phyloP scores from a whole-genome alignment of 441 rosid genomes.

The Flueggea neowawraea region DNA sequence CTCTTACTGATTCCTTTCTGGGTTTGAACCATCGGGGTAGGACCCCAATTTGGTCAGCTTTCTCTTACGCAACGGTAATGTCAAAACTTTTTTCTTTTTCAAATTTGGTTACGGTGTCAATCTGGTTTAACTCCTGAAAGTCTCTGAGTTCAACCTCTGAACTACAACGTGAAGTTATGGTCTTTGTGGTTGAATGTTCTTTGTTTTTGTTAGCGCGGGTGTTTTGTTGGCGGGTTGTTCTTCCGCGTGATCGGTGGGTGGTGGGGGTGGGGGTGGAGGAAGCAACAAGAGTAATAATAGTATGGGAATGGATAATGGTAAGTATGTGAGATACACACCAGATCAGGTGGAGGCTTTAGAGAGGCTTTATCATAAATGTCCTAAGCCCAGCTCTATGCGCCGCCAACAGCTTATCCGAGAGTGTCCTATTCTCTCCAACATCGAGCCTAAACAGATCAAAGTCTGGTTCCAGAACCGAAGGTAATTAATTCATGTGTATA shows the following conservation, averaged over 20 bases:
- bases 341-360: slow-evolving; percentile 99
- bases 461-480: slow-evolving; percentile 99
- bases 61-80: neutral
- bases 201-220: neutral
- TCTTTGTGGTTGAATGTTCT: neutral
- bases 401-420: slow-evolving; percentile 95
- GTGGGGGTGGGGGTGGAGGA: slow-evolving; percentile 8
- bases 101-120: too few relatives aligned
- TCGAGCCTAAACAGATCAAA: slow-evolving; percentile 97
- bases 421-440: slow-evolving; percentile 95
- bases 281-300: slow-evolving; percentile 12
- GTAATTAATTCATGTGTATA: slow-evolving; percentile 19
- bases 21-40: neutral
- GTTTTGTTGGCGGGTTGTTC: slow-evolving; percentile 59
- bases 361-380: slow-evolving; percentile 97
- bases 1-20: neutral
- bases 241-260: slow-evolving; percentile 40
- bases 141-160: neutral
- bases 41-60: neutral
- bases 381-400: slow-evolving; percentile 95
- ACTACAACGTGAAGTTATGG: neutral
- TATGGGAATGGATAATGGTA: slow-evolving; percentile 81
- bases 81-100: too few relatives aligned
- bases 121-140: too few relatives aligned
- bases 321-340: slow-evolving; percentile 96